phyloP scores from a whole-genome alignment of 2,329 filamentous ascomycete genomes.

The Ophiocordyceps australis region DNA sequence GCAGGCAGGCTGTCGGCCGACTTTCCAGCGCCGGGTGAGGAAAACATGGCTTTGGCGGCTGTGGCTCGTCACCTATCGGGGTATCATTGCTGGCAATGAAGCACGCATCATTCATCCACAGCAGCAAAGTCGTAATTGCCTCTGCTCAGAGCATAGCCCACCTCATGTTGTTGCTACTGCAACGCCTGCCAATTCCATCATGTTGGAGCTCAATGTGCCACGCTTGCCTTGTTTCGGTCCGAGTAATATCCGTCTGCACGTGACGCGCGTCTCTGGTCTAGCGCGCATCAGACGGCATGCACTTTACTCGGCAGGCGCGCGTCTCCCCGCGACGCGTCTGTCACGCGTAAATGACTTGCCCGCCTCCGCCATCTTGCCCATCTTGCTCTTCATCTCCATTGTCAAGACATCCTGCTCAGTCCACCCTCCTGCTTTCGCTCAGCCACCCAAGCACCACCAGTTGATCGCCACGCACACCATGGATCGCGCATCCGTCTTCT shows the following conservation, averaged over 20 bases:
- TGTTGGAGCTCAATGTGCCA: no score
- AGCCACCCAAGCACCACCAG: background rate
- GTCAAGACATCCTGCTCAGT: background rate
- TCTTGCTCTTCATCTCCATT: no score
- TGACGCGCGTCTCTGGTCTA: no score
- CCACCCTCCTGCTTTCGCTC: background rate
- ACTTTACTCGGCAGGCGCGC: no score
- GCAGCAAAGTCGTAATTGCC: background rate
- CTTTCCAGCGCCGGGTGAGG: conserved; percentile 38
- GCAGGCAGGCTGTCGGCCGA: conserved; percentile 47
- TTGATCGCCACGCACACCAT: no score
- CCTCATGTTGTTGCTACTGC: background rate
- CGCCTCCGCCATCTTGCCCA: no score
- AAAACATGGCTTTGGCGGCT: conserved; percentile 34
- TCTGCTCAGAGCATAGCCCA: background rate
- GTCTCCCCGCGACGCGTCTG: no score
- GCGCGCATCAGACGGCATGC: no score
- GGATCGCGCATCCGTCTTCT: conserved; percentile 80
- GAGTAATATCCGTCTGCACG: no score
- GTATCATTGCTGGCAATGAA: conserved; percentile 24
- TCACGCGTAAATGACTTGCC: no score
- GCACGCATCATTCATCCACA: background rate
- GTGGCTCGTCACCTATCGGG: conserved; percentile 19
- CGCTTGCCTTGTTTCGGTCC: no score
- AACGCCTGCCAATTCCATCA: no score